Evolutionary conservation across 2,329 filamentous ascomycete species (phyloP).

Genomic region (Thielaviopsis musarum): DNA sequence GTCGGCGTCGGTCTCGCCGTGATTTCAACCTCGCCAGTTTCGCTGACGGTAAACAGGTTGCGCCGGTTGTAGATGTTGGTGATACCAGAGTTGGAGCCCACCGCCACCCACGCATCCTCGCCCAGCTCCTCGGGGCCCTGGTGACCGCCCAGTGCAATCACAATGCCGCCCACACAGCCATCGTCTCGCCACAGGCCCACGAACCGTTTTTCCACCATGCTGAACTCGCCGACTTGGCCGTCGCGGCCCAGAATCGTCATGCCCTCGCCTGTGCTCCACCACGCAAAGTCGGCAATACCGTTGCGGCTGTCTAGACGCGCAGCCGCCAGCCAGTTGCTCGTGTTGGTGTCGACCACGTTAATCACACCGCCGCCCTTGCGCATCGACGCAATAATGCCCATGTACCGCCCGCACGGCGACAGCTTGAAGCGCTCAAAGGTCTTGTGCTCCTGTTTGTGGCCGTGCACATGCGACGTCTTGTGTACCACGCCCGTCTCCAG

Average conservation of each 20-base stretch:
- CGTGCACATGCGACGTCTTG: constrained; percentile 60
- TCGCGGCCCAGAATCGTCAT: constrained; percentile 71
- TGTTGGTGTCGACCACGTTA: constrained; percentile 64
- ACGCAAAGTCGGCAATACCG: constrained; percentile 78
- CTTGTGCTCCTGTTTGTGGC: constrained; percentile 66
- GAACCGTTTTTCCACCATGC: constrained; percentile 48
- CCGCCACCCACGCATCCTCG: constrained; percentile 72
- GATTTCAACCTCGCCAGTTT: constrained; percentile 26
- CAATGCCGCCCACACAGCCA: constrained; percentile 71
- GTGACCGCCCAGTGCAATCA: constrained; percentile 59
- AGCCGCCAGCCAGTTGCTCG: constrained; percentile 75
- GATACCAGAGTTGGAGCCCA: constrained; percentile 75
- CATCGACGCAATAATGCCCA: constrained; percentile 65
- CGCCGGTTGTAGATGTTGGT: constrained; percentile 85
- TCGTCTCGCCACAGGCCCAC: constrained; percentile 79
- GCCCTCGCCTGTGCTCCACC: constrained; percentile 77
- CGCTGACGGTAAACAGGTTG: constrained; percentile 32
- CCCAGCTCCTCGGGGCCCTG: constrained; percentile 47
- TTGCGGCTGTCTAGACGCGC: constrained; percentile 66
- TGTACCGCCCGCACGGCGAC: constrained; percentile 71
- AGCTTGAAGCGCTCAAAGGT: constrained; percentile 83
- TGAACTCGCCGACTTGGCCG: constrained; percentile 84
- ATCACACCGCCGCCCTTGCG: constrained; percentile 77
- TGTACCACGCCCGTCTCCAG: constrained; percentile 65
- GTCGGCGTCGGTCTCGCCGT: constrained; percentile 54